phyloP scores from a whole-genome alignment of 345 rosid genomes.

The Eucalyptus pumila region DNA sequence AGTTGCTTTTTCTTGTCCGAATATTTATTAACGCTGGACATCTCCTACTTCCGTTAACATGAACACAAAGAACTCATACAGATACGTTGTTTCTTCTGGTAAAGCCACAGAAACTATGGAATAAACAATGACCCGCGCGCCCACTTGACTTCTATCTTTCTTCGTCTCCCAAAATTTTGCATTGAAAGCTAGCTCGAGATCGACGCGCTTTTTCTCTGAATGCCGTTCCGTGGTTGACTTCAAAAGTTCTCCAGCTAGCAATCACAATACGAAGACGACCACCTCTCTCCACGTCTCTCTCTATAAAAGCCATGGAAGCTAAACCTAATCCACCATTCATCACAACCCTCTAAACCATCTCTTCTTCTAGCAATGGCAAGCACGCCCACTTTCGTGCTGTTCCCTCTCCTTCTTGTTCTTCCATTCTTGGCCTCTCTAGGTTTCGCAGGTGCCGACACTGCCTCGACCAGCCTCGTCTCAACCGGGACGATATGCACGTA shows the following conservation, averaged over 20 bases:
- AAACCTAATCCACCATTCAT: neutral
- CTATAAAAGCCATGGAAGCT: neutral
- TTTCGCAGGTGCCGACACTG: neutral
- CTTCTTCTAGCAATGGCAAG: neutral
- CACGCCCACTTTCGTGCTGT: neutral
- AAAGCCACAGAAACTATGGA: neutral
- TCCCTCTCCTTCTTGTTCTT: constrained; percentile 6
- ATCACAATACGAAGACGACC: neutral
- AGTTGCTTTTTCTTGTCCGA: neutral
- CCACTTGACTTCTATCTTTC: neutral
- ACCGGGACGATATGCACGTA: constrained; percentile 25
- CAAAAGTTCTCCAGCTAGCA: neutral
- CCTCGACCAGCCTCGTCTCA: constrained; percentile 9
- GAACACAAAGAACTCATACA: neutral
- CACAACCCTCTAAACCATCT: neutral
- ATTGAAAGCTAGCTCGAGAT: neutral
- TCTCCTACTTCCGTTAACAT: neutral
- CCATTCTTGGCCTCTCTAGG: constrained; percentile 7
- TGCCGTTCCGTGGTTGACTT: constrained; percentile 4
- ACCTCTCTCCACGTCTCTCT: neutral
- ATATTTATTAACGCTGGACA: neutral
- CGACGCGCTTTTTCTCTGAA: constrained; percentile 1
- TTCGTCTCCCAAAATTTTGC: neutral
- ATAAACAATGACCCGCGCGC: neutral
- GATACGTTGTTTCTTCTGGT: neutral